Conservation (phyloP, 306 rosid genomes). For the Lathyrus sativus region DNA sequence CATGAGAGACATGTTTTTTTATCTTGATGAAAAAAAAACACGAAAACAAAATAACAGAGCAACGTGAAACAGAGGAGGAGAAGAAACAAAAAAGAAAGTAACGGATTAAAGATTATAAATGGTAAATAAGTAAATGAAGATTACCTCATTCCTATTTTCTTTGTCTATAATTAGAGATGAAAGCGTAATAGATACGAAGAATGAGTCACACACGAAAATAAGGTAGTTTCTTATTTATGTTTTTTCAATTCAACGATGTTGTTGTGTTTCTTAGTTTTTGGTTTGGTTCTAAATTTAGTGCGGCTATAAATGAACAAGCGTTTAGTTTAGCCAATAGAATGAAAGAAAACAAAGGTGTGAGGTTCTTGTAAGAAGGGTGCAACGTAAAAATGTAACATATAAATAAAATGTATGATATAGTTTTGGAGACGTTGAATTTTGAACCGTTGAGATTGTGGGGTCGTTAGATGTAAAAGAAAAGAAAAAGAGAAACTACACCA, state of each 20-base stretch:
- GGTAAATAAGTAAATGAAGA: constrained; percentile 11
- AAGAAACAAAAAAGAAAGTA: constrained; percentile 33
- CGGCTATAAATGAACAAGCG: constrained; percentile 36
- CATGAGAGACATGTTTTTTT: neutral
- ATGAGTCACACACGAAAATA: neutral
- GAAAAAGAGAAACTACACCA: constrained; percentile 4
- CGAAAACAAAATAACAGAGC: neutral
- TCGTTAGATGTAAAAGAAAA: neutral
- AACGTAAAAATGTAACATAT: constrained; percentile 1
- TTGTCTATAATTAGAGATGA: constrained; percentile 37
- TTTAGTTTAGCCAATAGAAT: constrained; percentile 13
- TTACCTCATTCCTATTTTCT: constrained; percentile 31
- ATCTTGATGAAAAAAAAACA: constrained; percentile 8
- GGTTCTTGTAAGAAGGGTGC: constrained; percentile 13
- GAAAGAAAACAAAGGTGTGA: constrained; percentile 29
- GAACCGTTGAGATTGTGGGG: constrained; percentile 48
- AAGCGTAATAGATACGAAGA: constrained; percentile 7
- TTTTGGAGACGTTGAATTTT: constrained; percentile 40
- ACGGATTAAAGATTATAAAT: constrained; percentile 21
- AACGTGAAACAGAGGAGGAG: constrained; percentile 36
- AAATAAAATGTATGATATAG: neutral
- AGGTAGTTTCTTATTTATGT: constrained; percentile 1
- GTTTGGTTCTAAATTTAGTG: constrained; percentile 16
- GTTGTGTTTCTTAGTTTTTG: neutral
- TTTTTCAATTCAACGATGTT: neutral